Conservation (phyloP, 345 rosid genomes). For the Streptanthus diversifolius region DNA sequence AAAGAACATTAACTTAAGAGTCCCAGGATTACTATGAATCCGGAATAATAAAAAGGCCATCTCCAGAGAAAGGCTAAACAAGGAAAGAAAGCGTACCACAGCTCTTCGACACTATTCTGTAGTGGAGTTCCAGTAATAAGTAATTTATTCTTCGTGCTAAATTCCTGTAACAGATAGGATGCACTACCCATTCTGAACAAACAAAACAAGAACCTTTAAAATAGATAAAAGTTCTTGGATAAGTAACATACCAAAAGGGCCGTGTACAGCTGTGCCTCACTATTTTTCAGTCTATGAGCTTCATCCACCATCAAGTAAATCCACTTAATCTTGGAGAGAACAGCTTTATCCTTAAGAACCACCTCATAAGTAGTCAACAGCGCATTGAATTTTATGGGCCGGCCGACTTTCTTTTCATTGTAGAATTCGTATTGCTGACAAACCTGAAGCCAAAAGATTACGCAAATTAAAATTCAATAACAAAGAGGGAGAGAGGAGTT, state of each 20-base stretch:
- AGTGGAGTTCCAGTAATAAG: constrained; percentile 98
- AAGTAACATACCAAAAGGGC: constrained; percentile 65
- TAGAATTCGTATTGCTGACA: constrained; percentile 94
- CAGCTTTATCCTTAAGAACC: constrained; percentile 88
- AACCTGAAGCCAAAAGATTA: constrained; percentile 50
- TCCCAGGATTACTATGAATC: not conserved
- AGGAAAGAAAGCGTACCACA: constrained; percentile 58
- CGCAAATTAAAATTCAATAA: constrained; percentile 1
- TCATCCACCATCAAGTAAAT: constrained; percentile 98
- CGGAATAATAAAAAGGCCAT: not conserved
- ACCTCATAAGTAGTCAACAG: constrained; percentile 97
- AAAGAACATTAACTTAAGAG: not conserved
- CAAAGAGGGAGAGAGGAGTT: not conserved
- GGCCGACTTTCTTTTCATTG: constrained; percentile 79
- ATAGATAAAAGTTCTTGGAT: constrained; percentile 10
- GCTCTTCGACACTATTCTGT: constrained; percentile 98
- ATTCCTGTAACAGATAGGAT: constrained; percentile 58
- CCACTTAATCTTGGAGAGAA: constrained; percentile 96
- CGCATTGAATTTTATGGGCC: constrained; percentile 82
- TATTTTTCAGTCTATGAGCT: constrained; percentile 97
- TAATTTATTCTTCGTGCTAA: constrained; percentile 94
- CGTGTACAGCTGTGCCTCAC: constrained; percentile 96
- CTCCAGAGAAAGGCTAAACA: constrained; percentile 5
- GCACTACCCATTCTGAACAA: constrained; percentile 15
- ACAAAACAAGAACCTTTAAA: constrained; percentile 4